Evolutionary conservation across 371 early-diverging fungal genomes (phyloP).

Genomic region (Choanephora cucurbitarum): DNA sequence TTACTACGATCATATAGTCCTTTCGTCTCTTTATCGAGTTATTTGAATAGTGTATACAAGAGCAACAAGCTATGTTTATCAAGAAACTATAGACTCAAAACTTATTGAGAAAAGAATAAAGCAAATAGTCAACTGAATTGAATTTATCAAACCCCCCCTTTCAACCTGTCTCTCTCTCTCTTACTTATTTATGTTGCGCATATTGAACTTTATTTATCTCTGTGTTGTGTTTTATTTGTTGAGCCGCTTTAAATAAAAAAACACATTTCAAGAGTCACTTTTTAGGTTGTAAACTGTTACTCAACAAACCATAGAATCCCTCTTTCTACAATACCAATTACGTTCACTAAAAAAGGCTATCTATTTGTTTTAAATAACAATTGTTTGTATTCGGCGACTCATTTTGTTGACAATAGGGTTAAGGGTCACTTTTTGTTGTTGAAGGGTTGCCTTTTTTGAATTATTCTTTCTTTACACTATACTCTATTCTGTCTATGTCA

Average conservation of each 20-base stretch:
- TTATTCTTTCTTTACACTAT: not conserved
- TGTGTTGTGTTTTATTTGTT: not conserved
- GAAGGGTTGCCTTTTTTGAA: not conserved
- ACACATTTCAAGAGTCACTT: no score
- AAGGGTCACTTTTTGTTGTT: not conserved
- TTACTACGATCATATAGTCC: no score
- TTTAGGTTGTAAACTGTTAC: not conserved
- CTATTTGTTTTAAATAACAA: not conserved
- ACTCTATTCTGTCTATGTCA: slow-evolving; percentile 45
- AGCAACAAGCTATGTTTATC: no score
- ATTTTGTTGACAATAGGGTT: not conserved
- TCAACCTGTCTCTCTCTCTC: no score
- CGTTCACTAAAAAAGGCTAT: not conserved
- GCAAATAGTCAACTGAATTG: no score
- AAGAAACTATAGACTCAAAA: no score
- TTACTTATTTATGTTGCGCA: not conserved
- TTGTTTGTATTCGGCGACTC: not conserved
- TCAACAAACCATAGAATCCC: no score
- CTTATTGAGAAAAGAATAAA: no score
- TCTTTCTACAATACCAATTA: no score
- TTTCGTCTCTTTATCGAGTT: no score
- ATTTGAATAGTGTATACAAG: no score
- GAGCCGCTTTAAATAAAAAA: not conserved
- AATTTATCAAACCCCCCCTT: no score
- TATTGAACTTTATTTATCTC: not conserved